phyloP scores from a whole-genome alignment of 805 yeast genomes.

The Candida endomychidarum region DNA sequence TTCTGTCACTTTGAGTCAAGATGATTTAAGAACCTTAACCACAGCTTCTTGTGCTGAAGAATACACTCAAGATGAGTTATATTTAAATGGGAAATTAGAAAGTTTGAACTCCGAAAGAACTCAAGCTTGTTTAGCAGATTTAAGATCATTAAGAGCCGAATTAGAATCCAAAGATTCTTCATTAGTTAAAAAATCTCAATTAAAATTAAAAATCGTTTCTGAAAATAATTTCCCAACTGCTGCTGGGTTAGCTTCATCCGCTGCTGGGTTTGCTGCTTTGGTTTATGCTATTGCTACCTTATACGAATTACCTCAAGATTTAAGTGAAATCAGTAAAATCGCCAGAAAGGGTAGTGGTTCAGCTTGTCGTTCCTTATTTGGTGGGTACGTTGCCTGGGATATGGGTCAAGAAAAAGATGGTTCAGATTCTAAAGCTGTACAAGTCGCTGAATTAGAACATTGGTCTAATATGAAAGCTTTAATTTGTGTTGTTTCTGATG shows the following conservation, averaged over 20 bases:
- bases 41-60: constrained; percentile 70
- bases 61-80: constrained; percentile 65
- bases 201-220: constrained; percentile 76
- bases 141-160: constrained; percentile 63
- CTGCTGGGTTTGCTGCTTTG: constrained; percentile 97
- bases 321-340: constrained; percentile 83
- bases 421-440: constrained; percentile 91
- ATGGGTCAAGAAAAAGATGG: constrained; percentile 82
- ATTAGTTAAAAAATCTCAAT: constrained; percentile 61
- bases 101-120: constrained; percentile 63
- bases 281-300: constrained; percentile 85
- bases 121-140: constrained; percentile 71
- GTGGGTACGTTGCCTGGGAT: constrained; percentile 99
- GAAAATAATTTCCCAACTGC: constrained; percentile 99
- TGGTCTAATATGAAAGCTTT: constrained; percentile 96
- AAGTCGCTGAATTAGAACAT: constrained; percentile 77
- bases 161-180: constrained; percentile 44
- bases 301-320: constrained; percentile 79
- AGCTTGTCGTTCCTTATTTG: constrained; percentile 95
- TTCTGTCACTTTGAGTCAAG: constrained; percentile 89
- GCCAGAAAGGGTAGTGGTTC: constrained; percentile 99
- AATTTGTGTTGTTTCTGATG: constrained; percentile 88
- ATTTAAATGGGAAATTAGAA: constrained; percentile 85
- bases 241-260: constrained; percentile 96
- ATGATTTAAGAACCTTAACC: constrained; percentile 87